Evolutionary conservation across 1,284 basidiomycete species (phyloP).

Genomic region (Pseudozyma sp.): DNA sequence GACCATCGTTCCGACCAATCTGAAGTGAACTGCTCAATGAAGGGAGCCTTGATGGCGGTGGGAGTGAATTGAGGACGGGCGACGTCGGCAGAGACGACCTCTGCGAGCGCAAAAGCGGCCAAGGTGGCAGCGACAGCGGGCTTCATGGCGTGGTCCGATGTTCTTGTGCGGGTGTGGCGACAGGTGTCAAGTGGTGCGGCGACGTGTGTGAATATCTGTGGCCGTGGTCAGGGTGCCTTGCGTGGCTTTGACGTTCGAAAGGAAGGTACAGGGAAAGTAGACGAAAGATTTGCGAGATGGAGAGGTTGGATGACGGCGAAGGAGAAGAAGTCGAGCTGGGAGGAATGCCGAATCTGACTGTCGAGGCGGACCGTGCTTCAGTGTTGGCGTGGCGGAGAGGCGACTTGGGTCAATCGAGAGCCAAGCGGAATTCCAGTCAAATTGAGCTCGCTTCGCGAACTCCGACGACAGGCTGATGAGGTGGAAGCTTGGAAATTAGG

Average conservation of each 20-base stretch:
- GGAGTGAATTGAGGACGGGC: slow-evolving; percentile 72
- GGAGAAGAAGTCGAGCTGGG: slow-evolving; percentile 2
- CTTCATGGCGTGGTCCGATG: slow-evolving; percentile 22
- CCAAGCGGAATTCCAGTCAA: neutral
- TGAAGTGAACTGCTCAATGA: slow-evolving; percentile 95
- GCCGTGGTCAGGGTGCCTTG: too few species aligned
- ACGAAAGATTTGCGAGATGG: too few species aligned
- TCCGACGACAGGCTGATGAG: slow-evolving; percentile 34
- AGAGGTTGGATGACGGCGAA: neutral
- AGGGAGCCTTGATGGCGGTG: slow-evolving; percentile 86
- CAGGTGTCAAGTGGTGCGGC: neutral
- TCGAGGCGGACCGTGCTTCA: slow-evolving; percentile 32
- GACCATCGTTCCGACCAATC: slow-evolving; percentile 94
- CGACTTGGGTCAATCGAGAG: too few species aligned
- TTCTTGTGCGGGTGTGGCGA: neutral
- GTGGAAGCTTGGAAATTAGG: slow-evolving; percentile 24
- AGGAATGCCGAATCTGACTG: neutral
- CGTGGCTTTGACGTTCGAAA: too few species aligned
- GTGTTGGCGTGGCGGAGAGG: neutral
- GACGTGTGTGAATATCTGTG: neutral
- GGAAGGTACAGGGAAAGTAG: too few species aligned
- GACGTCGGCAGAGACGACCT: slow-evolving; percentile 38
- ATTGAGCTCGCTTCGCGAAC: slow-evolving; percentile 5
- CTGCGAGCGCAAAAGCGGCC: slow-evolving; percentile 44
- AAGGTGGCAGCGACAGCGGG: slow-evolving; percentile 40